A percentile compares a stretch with the other conserved stretches of the same genome.
These are phyloP conservation scores for Microdochium paspali DNA, from an alignment of 2,329 filamentous ascomycete species.

Conservation along the genomic window DNA sequence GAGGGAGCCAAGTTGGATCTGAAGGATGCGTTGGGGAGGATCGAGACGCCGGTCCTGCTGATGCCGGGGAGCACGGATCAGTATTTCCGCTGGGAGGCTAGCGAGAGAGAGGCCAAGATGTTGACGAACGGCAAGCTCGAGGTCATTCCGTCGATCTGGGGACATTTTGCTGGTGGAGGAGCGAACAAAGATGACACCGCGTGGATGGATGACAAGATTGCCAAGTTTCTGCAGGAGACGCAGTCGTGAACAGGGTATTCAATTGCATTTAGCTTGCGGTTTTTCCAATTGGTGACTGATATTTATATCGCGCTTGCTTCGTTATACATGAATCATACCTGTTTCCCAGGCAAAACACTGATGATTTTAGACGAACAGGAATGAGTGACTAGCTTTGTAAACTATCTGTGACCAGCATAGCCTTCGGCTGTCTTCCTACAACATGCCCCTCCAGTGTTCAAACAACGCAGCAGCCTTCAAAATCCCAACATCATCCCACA, in stretches of 20 bases:
- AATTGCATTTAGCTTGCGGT: too few relatives aligned
- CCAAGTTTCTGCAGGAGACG: constrained; percentile 12
- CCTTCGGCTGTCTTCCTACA: too few relatives aligned
- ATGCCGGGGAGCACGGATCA: constrained; percentile 55
- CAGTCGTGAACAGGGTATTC: background rate
- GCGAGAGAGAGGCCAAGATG: constrained; percentile 18
- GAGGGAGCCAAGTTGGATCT: constrained; percentile 28
- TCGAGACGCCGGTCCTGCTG: constrained; percentile 53
- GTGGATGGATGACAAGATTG: constrained; percentile 21
- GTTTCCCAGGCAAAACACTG: too few relatives aligned
- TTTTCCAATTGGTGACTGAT: too few relatives aligned
- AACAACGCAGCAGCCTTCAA: constrained; percentile 14
- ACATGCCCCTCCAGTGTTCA: constrained; percentile 9
- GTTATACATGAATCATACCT: too few relatives aligned
- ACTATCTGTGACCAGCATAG: too few relatives aligned
- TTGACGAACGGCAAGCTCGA: constrained; percentile 17
- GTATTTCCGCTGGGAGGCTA: constrained; percentile 44
- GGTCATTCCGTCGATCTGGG: constrained; percentile 25
- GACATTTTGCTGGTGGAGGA: constrained; percentile 24
- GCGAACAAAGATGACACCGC: constrained; percentile 15
- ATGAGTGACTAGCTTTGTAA: too few relatives aligned
- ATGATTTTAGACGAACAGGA: too few relatives aligned
- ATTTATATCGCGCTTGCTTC: too few relatives aligned
- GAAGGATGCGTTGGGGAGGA: constrained; percentile 30
- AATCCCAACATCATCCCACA: constrained; percentile 15